Evolutionary conservation across 139 green algal genomes (phyloP).

Genomic region (Chlorella sp.): DNA sequence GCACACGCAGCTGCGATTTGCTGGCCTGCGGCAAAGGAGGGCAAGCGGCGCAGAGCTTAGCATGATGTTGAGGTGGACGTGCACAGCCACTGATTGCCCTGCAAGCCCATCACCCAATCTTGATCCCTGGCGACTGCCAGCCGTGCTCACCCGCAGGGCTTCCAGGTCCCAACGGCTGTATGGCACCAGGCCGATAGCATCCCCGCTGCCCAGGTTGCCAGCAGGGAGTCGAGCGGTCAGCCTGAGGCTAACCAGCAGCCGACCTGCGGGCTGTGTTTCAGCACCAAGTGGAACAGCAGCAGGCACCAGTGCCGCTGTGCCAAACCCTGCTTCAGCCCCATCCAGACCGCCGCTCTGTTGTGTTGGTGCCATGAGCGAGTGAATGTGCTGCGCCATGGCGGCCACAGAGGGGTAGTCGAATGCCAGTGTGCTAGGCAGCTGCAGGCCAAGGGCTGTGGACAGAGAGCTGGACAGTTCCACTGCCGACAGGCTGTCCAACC

Average conservation of each 20-base stretch:
- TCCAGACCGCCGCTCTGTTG: too few relatives aligned
- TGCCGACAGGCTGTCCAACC: slow-evolving; percentile 75
- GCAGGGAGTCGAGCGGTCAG: neutral
- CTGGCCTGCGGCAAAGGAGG: neutral
- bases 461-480: slow-evolving; percentile 83
- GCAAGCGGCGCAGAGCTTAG: too few relatives aligned
- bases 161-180: slow-evolving; percentile 22
- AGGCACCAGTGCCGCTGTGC: too few relatives aligned
- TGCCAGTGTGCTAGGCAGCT: slow-evolving; percentile 63
- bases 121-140: too few relatives aligned
- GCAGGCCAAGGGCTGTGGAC: slow-evolving; percentile 43
- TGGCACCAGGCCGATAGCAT: neutral
- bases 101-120: too few relatives aligned
- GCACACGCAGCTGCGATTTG: neutral
- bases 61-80: neutral
- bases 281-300: too few relatives aligned
- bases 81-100: too few relatives aligned
- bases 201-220: neutral
- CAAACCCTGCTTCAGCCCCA: too few relatives aligned
- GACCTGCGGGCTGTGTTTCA: too few relatives aligned
- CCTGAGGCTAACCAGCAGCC: too few relatives aligned
- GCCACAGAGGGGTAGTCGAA: slow-evolving; percentile 72
- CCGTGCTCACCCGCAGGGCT: neutral
- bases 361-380: neutral
- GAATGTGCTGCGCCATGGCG: slow-evolving; percentile 1